Base-by-base conservation (phyloP, 2,329 filamentous ascomycete species). In the Xylariaceae sp. region DNA sequence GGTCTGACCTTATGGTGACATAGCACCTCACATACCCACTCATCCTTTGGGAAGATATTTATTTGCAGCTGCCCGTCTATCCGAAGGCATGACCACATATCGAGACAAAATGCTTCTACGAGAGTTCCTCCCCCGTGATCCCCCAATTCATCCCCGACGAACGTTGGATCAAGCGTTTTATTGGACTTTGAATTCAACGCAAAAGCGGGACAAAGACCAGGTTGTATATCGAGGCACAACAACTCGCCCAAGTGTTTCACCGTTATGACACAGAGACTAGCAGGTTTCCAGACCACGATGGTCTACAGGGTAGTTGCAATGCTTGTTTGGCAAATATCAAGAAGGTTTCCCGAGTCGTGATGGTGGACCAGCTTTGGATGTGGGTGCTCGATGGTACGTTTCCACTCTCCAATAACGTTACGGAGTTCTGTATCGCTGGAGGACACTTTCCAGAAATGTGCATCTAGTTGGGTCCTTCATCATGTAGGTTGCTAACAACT, bases 141-240 rank as follows among this genome's bases (percentile, higher is more conserved):
- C 71, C 0, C 73, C 69, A 6, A 59, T 72, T 1, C 75, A 79
- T 51, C 70, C 73, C 0, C 67, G 76, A 1, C 61, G 76, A 0
- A 78, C 75, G 0, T 63, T 78, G 0, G 75, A 78, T 42, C 75
- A 78, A 52, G 71, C 70, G 0, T 77, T 75, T 51, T 72, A 72
- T 40, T 71, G 70, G 66, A 72, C 69, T 2, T 61, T 74, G 2
- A 62, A 67, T 0, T 68, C 71, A n/a, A 77, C 74, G 0, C 55
- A 64, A 4, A 54, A 59, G 1, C 61, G 75, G 4, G 75, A 78
- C 42, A 56, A 62, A 3, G 73, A 75, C 31, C 73, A 76, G 42
- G 73, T 75, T 0, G 66, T 75, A 1, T 75, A 73, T 39, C 68
- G 73, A 0, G 60, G 58, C 0, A 75, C 73, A 0, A 69, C 58